Evolutionary conservation across 805 yeast genomes (phyloP).

Genomic region (Metschnikowia colocasiae): DNA sequence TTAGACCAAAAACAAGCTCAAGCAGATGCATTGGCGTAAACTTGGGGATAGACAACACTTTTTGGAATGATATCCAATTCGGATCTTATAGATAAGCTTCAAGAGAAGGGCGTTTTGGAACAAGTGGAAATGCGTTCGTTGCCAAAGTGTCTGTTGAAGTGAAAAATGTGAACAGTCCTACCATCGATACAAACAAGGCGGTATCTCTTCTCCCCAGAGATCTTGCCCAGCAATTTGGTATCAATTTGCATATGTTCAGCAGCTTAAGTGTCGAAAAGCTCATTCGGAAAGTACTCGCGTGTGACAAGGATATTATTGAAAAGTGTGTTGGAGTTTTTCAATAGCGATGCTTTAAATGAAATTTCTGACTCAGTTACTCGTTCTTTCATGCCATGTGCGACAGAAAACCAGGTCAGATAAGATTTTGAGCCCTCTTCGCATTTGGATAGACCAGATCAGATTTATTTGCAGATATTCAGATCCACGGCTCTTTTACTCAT

Average conservation of each 20-base stretch:
- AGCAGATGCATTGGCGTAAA: slow-evolving; percentile 97
- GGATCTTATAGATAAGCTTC: slow-evolving; percentile 56
- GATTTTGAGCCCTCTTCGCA: slow-evolving; percentile 25
- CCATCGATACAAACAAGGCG: neutral
- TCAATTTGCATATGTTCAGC: slow-evolving; percentile 65
- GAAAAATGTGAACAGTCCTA: slow-evolving; percentile 41
- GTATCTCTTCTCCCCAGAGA: slow-evolving; percentile 71
- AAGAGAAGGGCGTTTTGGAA: slow-evolving; percentile 72
- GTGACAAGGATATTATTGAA: slow-evolving; percentile 53
- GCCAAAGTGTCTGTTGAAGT: slow-evolving; percentile 60
- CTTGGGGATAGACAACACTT: slow-evolving; percentile 79
- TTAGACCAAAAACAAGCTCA: slow-evolving; percentile 69
- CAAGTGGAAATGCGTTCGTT: slow-evolving; percentile 85
- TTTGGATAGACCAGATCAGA: slow-evolving; percentile 65
- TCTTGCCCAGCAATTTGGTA: slow-evolving; percentile 74
- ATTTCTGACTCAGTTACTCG: slow-evolving; percentile 53
- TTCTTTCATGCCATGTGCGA: slow-evolving; percentile 61
- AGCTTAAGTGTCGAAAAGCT: slow-evolving; percentile 51
- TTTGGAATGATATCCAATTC: slow-evolving; percentile 74
- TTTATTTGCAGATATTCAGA: slow-evolving; percentile 68
- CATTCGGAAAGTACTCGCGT: slow-evolving; percentile 50
- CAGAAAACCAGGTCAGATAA: slow-evolving; percentile 28
- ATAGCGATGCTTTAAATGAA: slow-evolving; percentile 60
- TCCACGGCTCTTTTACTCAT: slow-evolving; percentile 57
- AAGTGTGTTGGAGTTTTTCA: slow-evolving; percentile 69